Evolutionary conservation across 2,329 filamentous ascomycete species (phyloP).

Genomic region (Leptographium wingfieldii): DNA sequence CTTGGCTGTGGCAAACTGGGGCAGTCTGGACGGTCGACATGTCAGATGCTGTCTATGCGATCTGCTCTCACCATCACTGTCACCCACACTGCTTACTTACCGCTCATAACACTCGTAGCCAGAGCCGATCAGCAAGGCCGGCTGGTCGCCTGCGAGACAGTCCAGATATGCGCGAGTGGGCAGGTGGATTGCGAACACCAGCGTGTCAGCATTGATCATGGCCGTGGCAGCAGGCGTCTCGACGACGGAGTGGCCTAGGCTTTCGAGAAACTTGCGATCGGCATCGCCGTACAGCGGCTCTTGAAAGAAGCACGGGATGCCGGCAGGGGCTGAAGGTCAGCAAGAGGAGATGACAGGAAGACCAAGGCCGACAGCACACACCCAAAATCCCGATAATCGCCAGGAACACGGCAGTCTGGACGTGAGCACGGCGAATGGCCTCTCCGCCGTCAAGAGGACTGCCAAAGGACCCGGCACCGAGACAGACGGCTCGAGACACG

Average conservation of each 20-base stretch:
- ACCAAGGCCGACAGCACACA: constrained; percentile 14
- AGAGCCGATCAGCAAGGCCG: constrained; percentile 47
- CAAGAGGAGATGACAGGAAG: neutral
- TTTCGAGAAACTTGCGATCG: constrained; percentile 38
- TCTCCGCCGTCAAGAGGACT: constrained; percentile 34
- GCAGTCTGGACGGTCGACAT: neutral
- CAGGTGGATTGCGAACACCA: constrained; percentile 53
- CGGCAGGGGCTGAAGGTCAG: neutral
- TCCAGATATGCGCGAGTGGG: constrained; percentile 40
- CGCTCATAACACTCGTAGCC: constrained; percentile 36
- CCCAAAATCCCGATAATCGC: constrained; percentile 31
- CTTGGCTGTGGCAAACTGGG: neutral
- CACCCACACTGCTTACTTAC: constrained; percentile 20
- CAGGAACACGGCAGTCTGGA: constrained; percentile 42
- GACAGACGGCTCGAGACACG: constrained; percentile 34
- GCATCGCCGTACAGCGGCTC: constrained; percentile 38
- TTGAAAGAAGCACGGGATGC: constrained; percentile 37
- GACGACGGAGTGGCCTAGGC: constrained; percentile 39
- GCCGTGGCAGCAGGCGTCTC: constrained; percentile 40
- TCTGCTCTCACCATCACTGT: no score
- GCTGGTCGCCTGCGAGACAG: constrained; percentile 32
- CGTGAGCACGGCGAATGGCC: constrained; percentile 31
- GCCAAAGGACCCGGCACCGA: constrained; percentile 44
- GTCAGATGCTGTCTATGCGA: neutral
- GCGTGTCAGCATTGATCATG: constrained; percentile 30